Conservation (phyloP, 2,329 filamentous ascomycete genomes). For the Hypomyces perniciosus region DNA sequence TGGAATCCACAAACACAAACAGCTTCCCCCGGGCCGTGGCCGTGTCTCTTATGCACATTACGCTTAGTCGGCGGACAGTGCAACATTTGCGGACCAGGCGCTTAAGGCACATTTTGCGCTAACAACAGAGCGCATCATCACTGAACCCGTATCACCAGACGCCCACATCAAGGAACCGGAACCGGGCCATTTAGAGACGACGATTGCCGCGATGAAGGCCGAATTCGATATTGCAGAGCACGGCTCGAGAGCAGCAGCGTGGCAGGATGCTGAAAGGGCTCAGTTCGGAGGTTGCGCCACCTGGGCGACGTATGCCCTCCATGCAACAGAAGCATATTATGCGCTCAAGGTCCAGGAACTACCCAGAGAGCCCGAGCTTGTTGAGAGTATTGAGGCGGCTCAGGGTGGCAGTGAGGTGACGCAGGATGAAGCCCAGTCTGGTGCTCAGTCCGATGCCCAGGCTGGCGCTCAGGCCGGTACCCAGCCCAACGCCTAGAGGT, state of each 20-base stretch:
- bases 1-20: neutral
- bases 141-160: neutral
- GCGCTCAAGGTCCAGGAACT: conserved; percentile 5
- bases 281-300: conserved; percentile 23
- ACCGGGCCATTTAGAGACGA: neutral
- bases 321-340: conserved; percentile 20
- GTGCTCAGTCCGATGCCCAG: no score
- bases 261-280: conserved; percentile 17
- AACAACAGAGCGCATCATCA: conserved; percentile 17
- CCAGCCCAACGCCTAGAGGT: no score
- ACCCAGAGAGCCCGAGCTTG: neutral
- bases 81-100: conserved; percentile 18
- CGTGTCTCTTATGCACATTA: conserved; percentile 10
- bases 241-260: conserved; percentile 10
- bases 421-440: no score
- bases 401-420: no score
- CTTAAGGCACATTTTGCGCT: conserved; percentile 18
- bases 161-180: neutral
- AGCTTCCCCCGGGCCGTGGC: neutral
- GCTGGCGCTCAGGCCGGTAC: no score
- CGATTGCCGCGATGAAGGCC: conserved; percentile 9
- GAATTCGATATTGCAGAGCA: conserved; percentile 17
- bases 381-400: neutral
- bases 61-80: conserved; percentile 21
- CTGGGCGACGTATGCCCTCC: conserved; percentile 19